phyloP scores from a whole-genome alignment of 2,329 filamentous ascomycete genomes.

The Fusarium staphyleae region DNA sequence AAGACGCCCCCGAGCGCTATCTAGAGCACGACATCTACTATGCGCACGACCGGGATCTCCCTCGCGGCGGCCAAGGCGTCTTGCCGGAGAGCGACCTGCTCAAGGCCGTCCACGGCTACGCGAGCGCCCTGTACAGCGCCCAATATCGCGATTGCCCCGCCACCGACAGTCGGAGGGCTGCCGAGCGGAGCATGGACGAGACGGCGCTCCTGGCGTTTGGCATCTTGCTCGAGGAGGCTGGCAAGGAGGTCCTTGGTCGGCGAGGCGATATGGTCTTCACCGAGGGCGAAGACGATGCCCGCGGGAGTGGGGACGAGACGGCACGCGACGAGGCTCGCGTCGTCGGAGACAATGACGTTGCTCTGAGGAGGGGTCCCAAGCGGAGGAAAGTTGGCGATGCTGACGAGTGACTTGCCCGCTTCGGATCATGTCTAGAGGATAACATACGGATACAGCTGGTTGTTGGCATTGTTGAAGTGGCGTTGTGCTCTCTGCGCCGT shows the following conservation, averaged over 20 bases:
- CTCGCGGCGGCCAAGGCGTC: slow-evolving; percentile 52
- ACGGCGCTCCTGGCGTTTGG: slow-evolving; percentile 78
- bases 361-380: slow-evolving; percentile 41
- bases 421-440: slow-evolving; percentile 1
- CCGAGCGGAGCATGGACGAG: slow-evolving; percentile 75
- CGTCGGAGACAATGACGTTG: slow-evolving; percentile 38
- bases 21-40: slow-evolving; percentile 76
- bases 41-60: slow-evolving; percentile 64
- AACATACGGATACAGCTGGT: no score
- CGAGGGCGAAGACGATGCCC: slow-evolving; percentile 55
- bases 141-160: slow-evolving; percentile 39
- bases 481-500: slow-evolving; percentile 1
- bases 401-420: slow-evolving; percentile 19
- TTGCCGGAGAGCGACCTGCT: slow-evolving; percentile 75
- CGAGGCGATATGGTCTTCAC: slow-evolving; percentile 76
- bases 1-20: slow-evolving; percentile 70
- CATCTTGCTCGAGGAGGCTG: slow-evolving; percentile 76
- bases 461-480: not conserved
- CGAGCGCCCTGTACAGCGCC: slow-evolving; percentile 69
- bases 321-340: slow-evolving; percentile 26
- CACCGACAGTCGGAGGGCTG: slow-evolving; percentile 45
- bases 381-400: slow-evolving; percentile 42
- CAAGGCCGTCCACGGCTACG: slow-evolving; percentile 72
- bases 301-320: slow-evolving; percentile 25
- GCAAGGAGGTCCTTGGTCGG: slow-evolving; percentile 65